phyloP scores from a whole-genome alignment of 1,139 yeast genomes.

The Debaryomycetaceae sp. region DNA sequence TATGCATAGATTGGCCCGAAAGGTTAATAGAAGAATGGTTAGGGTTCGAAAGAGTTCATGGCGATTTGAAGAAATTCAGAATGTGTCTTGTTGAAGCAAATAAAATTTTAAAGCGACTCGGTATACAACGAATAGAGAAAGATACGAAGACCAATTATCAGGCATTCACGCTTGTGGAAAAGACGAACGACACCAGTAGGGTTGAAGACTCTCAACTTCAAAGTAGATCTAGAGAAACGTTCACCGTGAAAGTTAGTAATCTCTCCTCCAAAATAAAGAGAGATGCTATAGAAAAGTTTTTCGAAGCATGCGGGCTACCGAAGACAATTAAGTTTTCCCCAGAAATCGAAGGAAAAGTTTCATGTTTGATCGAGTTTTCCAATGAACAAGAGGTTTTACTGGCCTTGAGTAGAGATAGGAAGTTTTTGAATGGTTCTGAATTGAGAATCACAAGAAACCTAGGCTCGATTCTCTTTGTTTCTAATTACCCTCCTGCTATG shows the following conservation, averaged over 20 bases:
- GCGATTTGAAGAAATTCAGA: conserved; percentile 22
- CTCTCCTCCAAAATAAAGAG: conserved; percentile 31
- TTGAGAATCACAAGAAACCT: conserved; percentile 46
- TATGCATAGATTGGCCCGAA: conserved; percentile 49
- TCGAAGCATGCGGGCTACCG: conserved; percentile 59
- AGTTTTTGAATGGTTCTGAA: conserved; percentile 37
- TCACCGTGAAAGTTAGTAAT: conserved; percentile 46
- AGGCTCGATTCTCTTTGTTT: conserved; percentile 58
- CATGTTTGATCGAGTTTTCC: conserved; percentile 57
- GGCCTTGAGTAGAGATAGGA: conserved; percentile 60
- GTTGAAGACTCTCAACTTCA: conserved; percentile 6
- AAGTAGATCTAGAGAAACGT: conserved; percentile 55
- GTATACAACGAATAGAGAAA: conserved; percentile 3
- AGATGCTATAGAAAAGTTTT: conserved; percentile 36
- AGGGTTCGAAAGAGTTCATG: conserved; percentile 35
- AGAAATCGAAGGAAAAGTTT: conserved; percentile 10
- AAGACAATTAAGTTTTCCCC: conserved; percentile 30
- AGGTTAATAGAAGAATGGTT: conserved; percentile 46
- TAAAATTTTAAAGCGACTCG: conserved; percentile 12
- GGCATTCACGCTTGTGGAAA: too few relatives aligned
- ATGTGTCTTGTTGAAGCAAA: conserved; percentile 19
- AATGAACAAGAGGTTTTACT: conserved; percentile 48
- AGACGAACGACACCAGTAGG: conserved; percentile 3
- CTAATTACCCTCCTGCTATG: conserved; percentile 67
- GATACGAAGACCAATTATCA: neutral